Percentiles rank a stretch among this genome's conserved stretches.
These are phyloP conservation scores for Forsythia suspensa DNA, from an alignment of 257 asterid genomes.

Conservation along the genomic window DNA sequence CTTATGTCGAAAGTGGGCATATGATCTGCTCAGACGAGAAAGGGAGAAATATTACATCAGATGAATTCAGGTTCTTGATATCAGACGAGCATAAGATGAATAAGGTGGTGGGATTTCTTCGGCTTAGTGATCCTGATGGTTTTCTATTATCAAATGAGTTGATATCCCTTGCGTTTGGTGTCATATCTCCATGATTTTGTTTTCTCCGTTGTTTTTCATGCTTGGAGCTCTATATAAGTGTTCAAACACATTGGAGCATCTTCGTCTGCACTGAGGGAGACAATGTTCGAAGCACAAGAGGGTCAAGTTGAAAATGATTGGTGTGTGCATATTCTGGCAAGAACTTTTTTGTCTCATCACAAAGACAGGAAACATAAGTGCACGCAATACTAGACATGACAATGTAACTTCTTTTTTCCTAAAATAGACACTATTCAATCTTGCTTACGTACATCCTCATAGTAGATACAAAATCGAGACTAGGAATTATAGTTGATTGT, in stretches of 20 bases:
- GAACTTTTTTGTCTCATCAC: not conserved
- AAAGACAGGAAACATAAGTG: not conserved
- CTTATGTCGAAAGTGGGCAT: constrained; percentile 67
- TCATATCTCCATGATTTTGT: constrained; percentile 41
- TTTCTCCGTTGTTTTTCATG: not conserved
- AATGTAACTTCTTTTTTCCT: not conserved
- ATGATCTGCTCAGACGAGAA: constrained; percentile 54
- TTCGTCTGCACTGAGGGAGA: not conserved
- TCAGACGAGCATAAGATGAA: constrained; percentile 24
- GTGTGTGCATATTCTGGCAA: not conserved
- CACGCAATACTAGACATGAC: not conserved
- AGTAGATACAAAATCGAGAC: too few species aligned
- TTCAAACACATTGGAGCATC: too few species aligned
- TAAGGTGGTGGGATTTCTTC: constrained; percentile 49
- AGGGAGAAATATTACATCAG: constrained; percentile 41
- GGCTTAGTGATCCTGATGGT: constrained; percentile 90
- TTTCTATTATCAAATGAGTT: constrained; percentile 86
- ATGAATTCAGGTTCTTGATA: constrained; percentile 38
- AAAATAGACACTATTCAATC: too few species aligned
- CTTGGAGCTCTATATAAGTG: not conserved
- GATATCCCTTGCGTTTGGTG: constrained; percentile 79
- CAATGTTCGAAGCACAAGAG: not conserved
- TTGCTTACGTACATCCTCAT: too few species aligned
- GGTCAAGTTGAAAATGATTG: not conserved
- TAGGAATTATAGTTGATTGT: too few species aligned